phyloP scores from a whole-genome alignment of 345 rosid genomes.

The Syzygium grande region DNA sequence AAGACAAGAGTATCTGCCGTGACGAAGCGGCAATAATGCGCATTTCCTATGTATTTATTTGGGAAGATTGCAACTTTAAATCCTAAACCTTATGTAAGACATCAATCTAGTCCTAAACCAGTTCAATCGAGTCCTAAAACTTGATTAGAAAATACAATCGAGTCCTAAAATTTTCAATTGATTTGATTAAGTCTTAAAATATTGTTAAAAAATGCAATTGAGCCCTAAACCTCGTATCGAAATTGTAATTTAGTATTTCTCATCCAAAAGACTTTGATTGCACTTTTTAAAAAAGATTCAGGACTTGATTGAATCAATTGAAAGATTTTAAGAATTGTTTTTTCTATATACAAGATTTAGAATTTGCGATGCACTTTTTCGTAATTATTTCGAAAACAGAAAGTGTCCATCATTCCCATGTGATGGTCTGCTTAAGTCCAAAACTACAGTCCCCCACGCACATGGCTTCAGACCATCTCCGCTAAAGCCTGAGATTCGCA shows the following conservation, averaged over 20 bases:
- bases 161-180: background rate
- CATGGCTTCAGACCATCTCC: too few species aligned
- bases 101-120: background rate
- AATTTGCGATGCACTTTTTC: too few species aligned
- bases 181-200: accelerated
- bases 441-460: too few species aligned
- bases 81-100: background rate
- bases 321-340: too few species aligned
- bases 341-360: too few species aligned
- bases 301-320: too few species aligned
- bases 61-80: background rate
- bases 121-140: background rate
- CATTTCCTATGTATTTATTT: background rate
- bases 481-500: too few species aligned
- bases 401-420: too few species aligned
- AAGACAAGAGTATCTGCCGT: background rate
- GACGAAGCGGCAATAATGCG: accelerated
- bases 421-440: too few species aligned
- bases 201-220: background rate
- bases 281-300: too few species aligned
- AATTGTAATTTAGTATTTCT: background rate
- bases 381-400: too few species aligned
- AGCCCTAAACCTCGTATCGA: background rate
- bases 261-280: too few species aligned
- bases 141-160: background rate